phyloP scores from a whole-genome alignment of 2,329 filamentous ascomycete genomes.

The Xylaria sp. region DNA sequence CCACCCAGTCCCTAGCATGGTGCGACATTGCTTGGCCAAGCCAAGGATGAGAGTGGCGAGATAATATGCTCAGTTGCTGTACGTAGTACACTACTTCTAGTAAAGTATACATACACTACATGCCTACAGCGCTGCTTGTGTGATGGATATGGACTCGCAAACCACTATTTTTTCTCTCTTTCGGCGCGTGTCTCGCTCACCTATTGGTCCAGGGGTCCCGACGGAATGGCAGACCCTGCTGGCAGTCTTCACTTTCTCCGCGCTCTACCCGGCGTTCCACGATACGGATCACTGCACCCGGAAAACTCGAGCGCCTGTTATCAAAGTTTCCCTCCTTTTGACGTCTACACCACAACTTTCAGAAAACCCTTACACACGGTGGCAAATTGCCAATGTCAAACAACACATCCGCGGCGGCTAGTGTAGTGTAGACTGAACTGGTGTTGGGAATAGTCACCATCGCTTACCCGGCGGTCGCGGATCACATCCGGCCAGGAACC shows the following conservation, averaged over 20 bases:
- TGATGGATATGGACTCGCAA: slow-evolving; percentile 41
- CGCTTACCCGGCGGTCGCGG: slow-evolving; percentile 41
- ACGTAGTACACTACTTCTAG: not conserved
- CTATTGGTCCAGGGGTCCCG: slow-evolving; percentile 3
- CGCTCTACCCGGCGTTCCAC: not conserved
- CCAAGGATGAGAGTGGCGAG: slow-evolving; percentile 14
- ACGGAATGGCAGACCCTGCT: not conserved
- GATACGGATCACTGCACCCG: not conserved
- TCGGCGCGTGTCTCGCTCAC: not conserved
- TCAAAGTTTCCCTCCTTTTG: not conserved
- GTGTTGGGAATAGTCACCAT: slow-evolving; percentile 40
- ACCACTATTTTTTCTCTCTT: slow-evolving; percentile 29
- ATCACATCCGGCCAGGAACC: slow-evolving; percentile 44
- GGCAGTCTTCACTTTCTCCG: not conserved
- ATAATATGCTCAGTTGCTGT: slow-evolving; percentile 6
- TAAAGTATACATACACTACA: not conserved
- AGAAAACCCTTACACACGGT: slow-evolving; percentile 4
- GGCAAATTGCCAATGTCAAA: slow-evolving; percentile 34
- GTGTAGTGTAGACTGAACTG: slow-evolving; percentile 29
- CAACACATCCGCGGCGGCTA: slow-evolving; percentile 11
- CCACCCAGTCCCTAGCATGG: slow-evolving; percentile 11
- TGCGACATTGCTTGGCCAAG: slow-evolving; percentile 8
- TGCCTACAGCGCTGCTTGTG: slow-evolving; percentile 30
- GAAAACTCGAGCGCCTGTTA: not conserved
- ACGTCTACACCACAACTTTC: slow-evolving; percentile 12